Base-by-base conservation (phyloP, 495 filamentous ascomycete species). In the Penicillium soppii region DNA sequence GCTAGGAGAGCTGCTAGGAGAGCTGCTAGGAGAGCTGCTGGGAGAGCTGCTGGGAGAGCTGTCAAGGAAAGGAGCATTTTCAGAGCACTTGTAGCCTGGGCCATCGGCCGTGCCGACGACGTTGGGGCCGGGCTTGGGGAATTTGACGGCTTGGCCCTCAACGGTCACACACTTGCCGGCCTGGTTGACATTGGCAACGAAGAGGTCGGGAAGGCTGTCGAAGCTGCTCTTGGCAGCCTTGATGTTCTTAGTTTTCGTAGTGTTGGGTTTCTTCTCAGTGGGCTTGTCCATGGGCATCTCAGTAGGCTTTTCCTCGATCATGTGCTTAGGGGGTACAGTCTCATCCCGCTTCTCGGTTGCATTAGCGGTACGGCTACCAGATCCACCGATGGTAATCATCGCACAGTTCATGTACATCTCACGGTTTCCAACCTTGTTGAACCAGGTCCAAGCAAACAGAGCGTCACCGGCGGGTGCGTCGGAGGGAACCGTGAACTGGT, bases 371-470 rank as follows among this genome's bases (percentile, higher is more conserved):
- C 51, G 48, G 8, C 44, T 52, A 2, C 38, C 53, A 42, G 80
- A 82, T 8, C 79, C 82, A 0, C 71, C 68, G 55, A 96, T 80
- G 5, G 77, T 82, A 39, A 92, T 77, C 16, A 87, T 81, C 4
- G 86, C 88, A 53, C 92, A 97, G 79, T 92, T 91, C 91, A 95
- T 95, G 77, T 96, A 96, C 82, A 95, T 90, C 67, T 97, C 92
- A 17, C 90, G 82, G 72, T 91, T 90, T 41, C 90, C 90, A 45
- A 91, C 64, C 54, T 85, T 85, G 81, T 97, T 97, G 74, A 92
- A 86, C 92, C 92, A 97, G 4, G 87, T 87, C 83, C 90, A 96
- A 13, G 87, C 86, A 36, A 97, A 73, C 2, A 84, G 82, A 2
- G 83, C 88, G 37, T 82, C 60, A 1, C 78, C 79, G 3, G 52